Base-by-base conservation (phyloP, 306 rosid species). In the Dryas octopetala region DNA sequence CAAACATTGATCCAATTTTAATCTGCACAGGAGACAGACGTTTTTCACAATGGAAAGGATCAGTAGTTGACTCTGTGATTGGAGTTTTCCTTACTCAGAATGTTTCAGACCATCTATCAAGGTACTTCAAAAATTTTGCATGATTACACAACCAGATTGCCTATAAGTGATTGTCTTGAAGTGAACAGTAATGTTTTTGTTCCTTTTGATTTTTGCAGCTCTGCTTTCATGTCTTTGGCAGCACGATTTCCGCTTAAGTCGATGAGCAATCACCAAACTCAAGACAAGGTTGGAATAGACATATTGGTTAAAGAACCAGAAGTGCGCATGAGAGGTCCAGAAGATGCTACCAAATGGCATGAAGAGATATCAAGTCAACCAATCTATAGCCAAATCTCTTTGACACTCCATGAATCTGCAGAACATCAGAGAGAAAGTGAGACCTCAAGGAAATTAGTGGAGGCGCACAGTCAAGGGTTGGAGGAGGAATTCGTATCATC, bases 31-130 rank as follows among this genome's bases (percentile, higher is more conserved):
- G 99, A 81, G 99, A 92, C 80, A 90, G 99, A 66, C 89, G 96
- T 53, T 95, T 95, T 84, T 95, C 99, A 28, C 85, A 70, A 74
- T 92, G 99, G 99, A 95, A 95, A 89, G 99, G 99, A 74, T 92
- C 97, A 49, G 99, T 90, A 49, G 96, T 95, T 74, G 99, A 95
- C 80, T 95, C 99, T 3, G 97, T 95, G 61, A 84, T 95, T 41
- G 97, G 97, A 44, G 97, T 95, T 81, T 95, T 89, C 80, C 97
- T 92, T 70, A 95, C 99, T 71, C 97, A 95, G 71, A 95, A 95
- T 86, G 99, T 95, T 78, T 89, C 98, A 38, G 99, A 95, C 77
- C 97, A 95, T 83, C 92, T 95, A 68, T 95, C 99, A 52, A 95
- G 97, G 99, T 91, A 85, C 68, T 66, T 75, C 74, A 62, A 51